Percentiles rank a stretch among this genome's conserved stretches.
Evolutionary conservation across 768 basidiomycete genomes (phyloP).

Genomic region (Strobilomyces dryophilus): DNA sequence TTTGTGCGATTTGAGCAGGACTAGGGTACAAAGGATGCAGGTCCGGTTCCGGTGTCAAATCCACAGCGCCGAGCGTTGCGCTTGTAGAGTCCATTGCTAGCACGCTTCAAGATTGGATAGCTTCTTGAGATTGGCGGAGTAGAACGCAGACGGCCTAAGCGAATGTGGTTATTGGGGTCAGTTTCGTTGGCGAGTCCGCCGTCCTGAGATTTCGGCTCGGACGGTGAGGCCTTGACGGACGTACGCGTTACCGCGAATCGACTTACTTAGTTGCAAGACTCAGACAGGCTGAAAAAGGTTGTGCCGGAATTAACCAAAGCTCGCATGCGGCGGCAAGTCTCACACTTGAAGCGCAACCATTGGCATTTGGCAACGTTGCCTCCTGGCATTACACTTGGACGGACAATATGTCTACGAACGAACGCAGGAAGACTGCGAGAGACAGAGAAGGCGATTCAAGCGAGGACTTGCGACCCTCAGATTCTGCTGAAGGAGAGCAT

Average conservation of each 20-base stretch:
- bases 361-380: neutral
- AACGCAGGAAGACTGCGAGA: constrained; percentile 46
- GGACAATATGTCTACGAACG: constrained; percentile 45
- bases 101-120: neutral
- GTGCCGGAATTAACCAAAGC: constrained; percentile 1
- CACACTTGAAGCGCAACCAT: neutral
- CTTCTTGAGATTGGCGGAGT: constrained; percentile 6
- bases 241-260: constrained; percentile 3
- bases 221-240: constrained; percentile 15
- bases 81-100: constrained; percentile 27
- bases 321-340: neutral
- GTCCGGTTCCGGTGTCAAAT: constrained; percentile 74
- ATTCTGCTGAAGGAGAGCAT: constrained; percentile 12
- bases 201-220: constrained; percentile 15
- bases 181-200: constrained; percentile 3
- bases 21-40: constrained; percentile 77
- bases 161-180: constrained; percentile 3
- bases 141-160: neutral
- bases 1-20: constrained; percentile 52
- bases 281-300: constrained; percentile 5
- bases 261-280: constrained; percentile 3
- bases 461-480: constrained; percentile 5
- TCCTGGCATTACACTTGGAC: neutral
- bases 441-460: constrained; percentile 13
- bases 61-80: constrained; percentile 35